These are phyloP conservation scores for Solanum hybrid DNA, from an alignment of 305 asterid species.

Conservation along the genomic window DNA sequence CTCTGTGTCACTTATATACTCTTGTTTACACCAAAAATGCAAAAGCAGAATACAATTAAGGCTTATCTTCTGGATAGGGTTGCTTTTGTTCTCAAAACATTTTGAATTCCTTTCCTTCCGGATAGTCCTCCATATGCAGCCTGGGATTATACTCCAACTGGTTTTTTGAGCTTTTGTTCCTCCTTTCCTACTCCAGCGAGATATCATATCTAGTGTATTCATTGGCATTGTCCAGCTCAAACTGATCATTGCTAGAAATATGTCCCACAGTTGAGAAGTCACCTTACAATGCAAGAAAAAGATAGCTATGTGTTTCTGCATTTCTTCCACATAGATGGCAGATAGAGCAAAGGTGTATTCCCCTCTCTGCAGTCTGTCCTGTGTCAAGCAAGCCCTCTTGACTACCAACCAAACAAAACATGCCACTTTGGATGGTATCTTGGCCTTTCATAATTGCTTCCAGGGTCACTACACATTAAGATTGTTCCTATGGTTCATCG, in stretches of 20 bases:
- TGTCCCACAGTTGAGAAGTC: neutral
- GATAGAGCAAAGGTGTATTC: neutral
- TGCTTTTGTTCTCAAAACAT: neutral
- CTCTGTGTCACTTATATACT: neutral
- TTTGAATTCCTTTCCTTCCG: neutral
- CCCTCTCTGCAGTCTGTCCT: neutral
- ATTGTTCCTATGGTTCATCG: neutral
- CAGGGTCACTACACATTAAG: neutral
- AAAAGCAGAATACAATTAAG: neutral
- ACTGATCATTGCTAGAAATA: neutral
- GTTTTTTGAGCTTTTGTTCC: neutral
- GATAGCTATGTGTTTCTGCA: neutral
- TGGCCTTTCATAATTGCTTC: neutral
- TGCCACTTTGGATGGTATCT: neutral
- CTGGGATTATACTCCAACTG: neutral
- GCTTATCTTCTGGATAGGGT: neutral
- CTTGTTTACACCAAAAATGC: neutral
- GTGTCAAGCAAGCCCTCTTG: neutral
- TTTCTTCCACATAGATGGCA: neutral
- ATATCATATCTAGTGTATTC: neutral
- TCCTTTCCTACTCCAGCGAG: neutral
- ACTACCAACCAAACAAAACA: neutral
- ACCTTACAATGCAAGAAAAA: neutral
- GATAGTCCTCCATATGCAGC: neutral
- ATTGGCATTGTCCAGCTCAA: neutral